A percentile compares a stretch with the other conserved stretches of the same genome.
phyloP scores from a whole-genome alignment of 495 filamentous ascomycete genomes.

The Geopyxis carbonaria region DNA sequence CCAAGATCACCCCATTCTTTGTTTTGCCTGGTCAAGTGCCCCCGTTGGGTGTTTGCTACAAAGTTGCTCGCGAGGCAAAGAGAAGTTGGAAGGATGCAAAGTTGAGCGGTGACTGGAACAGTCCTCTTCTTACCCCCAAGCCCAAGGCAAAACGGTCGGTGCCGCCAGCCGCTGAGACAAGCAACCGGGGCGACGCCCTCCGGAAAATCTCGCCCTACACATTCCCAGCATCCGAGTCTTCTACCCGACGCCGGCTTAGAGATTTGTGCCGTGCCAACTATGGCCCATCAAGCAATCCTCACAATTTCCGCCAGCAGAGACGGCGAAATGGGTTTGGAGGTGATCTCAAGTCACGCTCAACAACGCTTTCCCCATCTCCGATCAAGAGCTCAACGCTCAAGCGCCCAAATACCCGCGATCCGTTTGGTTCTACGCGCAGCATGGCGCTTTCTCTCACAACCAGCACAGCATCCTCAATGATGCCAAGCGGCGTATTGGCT shows the following conservation, averaged over 20 bases:
- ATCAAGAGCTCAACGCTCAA: constrained; percentile 2
- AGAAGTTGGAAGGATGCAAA: constrained; percentile 60
- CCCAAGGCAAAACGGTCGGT: constrained; percentile 1
- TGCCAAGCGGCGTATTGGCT: constrained; percentile 51
- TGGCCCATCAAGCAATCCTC: constrained; percentile 48
- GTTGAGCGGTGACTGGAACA: constrained; percentile 15
- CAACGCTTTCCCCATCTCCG: constrained; percentile 25
- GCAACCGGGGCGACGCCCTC: constrained; percentile 20
- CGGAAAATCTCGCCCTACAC: constrained; percentile 25
- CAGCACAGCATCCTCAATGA: constrained; percentile 66
- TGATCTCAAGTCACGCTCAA: constrained; percentile 14
- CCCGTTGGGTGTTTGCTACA: constrained; percentile 73
- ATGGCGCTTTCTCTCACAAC: constrained; percentile 71
- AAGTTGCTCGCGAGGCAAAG: constrained; percentile 72
- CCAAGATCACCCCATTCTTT: constrained; percentile 84
- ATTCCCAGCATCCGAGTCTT: constrained; percentile 72
- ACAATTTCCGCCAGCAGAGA: constrained; percentile 26
- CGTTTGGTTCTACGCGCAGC: constrained; percentile 47
- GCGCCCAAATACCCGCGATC: constrained; percentile 10
- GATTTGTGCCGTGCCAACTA: constrained; percentile 62
- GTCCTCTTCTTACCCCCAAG: constrained; percentile 13
- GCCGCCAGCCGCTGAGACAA: neutral
- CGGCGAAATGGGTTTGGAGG: constrained; percentile 19
- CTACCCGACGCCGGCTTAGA: constrained; percentile 65
- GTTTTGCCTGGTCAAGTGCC: constrained; percentile 72